Percentiles rank a stretch among this genome's conserved stretches.
phyloP scores from a whole-genome alignment of 148 eudicot species.

The Silene conica region DNA sequence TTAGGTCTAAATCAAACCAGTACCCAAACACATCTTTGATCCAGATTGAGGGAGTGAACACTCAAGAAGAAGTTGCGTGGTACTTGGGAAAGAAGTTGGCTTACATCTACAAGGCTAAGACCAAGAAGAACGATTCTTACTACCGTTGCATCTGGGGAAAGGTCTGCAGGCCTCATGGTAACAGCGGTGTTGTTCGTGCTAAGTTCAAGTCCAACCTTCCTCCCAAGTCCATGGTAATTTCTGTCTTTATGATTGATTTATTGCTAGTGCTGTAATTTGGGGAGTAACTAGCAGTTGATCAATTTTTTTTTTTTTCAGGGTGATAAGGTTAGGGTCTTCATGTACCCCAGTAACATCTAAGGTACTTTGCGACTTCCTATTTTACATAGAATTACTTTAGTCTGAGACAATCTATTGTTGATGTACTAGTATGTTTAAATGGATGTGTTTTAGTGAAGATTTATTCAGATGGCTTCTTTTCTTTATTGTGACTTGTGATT shows the following conservation, averaged over 20 bases:
- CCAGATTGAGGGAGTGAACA: constrained; percentile 84
- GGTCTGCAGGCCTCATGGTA: constrained; percentile 78
- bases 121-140: constrained; percentile 60
- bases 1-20: constrained; percentile 86
- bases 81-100: constrained; percentile 72
- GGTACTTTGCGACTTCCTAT: constrained; percentile 23
- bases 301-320: constrained; percentile 46
- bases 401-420: not conserved
- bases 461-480: no score
- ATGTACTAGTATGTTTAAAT: not conserved
- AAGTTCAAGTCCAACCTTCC: constrained; percentile 83
- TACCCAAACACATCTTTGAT: constrained; percentile 74
- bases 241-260: not conserved
- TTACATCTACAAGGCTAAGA: constrained; percentile 78
- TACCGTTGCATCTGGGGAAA: constrained; percentile 94
- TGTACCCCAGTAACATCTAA: constrained; percentile 88
- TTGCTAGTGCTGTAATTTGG: not conserved
- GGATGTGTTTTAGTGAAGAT: not conserved
- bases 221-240: constrained; percentile 78
- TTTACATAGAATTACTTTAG: not conserved
- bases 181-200: constrained; percentile 80
- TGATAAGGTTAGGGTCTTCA: constrained; percentile 67
- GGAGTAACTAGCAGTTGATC: not conserved
- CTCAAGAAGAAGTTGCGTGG: constrained; percentile 76
- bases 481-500: no score